phyloP scores from a whole-genome alignment of 495 filamentous ascomycete species.

The Immersiella caudata region DNA sequence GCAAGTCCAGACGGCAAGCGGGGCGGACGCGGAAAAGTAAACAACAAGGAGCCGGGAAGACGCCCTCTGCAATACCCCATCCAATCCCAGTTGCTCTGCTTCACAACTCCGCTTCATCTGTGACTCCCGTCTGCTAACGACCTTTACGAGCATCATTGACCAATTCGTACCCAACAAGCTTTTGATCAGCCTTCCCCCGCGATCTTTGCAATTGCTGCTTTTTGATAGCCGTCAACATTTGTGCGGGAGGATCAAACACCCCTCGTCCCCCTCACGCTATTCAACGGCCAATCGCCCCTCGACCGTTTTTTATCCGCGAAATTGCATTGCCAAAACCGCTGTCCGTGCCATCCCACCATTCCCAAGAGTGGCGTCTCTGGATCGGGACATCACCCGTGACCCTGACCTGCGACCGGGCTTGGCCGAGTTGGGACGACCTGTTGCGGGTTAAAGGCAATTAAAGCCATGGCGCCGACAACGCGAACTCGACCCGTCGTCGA shows the following conservation, averaged over 20 bases:
- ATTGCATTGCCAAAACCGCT: constrained; percentile 33
- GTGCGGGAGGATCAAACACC: constrained; percentile 32
- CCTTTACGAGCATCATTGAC: constrained; percentile 32
- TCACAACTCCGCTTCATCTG: constrained; percentile 19
- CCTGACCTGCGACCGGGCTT: constrained; percentile 23
- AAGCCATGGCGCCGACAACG: constrained; percentile 32
- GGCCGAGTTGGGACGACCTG: constrained; percentile 28
- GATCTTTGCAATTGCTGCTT: constrained; percentile 9
- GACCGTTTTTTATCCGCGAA: constrained; percentile 37
- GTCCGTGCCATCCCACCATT: constrained; percentile 19
- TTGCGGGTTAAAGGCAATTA: constrained; percentile 23
- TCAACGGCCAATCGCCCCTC: constrained; percentile 32
- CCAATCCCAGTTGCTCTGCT: constrained; percentile 2
- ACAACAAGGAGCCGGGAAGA: constrained; percentile 18
- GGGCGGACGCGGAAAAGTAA: constrained; percentile 27
- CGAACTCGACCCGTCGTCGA: constrained; percentile 25
- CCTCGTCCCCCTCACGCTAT: constrained; percentile 19
- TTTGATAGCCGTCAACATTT: constrained; percentile 13
- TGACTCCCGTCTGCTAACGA: constrained; percentile 31
- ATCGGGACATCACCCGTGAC: constrained; percentile 21
- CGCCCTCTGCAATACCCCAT: constrained; percentile 4
- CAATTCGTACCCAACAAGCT: constrained; percentile 28
- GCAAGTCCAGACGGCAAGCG: background rate
- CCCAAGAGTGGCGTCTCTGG: constrained; percentile 17
- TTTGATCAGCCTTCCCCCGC: constrained; percentile 33